Evolutionary conservation across 257 asterid genomes (phyloP).

Genomic region (Solanum chmielewskii): DNA sequence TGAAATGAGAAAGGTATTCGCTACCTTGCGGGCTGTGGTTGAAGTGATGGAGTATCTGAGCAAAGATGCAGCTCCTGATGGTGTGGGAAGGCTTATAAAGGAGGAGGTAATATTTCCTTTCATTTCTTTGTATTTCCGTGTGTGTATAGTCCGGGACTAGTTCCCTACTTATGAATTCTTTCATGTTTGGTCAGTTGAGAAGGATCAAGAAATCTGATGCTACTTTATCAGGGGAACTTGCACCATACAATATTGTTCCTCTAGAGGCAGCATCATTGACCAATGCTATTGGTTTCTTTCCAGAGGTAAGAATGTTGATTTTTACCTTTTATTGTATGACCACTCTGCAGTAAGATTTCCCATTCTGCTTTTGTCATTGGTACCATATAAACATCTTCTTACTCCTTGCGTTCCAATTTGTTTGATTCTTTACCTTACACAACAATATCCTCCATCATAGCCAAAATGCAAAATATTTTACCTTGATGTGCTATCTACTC

Average conservation of each 20-base stretch:
- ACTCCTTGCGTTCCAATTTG: background rate
- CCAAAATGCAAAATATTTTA: background rate
- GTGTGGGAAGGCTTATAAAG: constrained; percentile 61
- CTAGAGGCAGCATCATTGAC: constrained; percentile 77
- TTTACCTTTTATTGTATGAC: background rate
- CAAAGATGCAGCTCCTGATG: constrained; percentile 67
- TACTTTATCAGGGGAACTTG: constrained; percentile 58
- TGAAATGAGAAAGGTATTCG: constrained; percentile 69
- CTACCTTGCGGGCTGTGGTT: constrained; percentile 82
- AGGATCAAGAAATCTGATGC: constrained; percentile 74
- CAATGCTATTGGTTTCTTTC: constrained; percentile 82
- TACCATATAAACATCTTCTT: background rate
- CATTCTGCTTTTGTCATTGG: background rate
- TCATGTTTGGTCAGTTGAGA: constrained; percentile 45
- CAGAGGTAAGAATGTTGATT: constrained; percentile 57
- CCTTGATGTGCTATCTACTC: background rate
- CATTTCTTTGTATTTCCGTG: background rate
- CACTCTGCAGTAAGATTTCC: background rate
- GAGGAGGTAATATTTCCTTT: constrained; percentile 57
- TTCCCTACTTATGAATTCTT: background rate
- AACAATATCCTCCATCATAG: background rate
- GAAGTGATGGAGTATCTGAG: constrained; percentile 92
- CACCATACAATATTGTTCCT: constrained; percentile 85
- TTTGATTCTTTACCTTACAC: background rate
- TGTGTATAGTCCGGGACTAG: background rate